Evolutionary conservation across 2,329 filamentous ascomycete genomes (phyloP), one percentile per base, ranked within the genome.

Genomic region (Thelonectria olida): DNA sequence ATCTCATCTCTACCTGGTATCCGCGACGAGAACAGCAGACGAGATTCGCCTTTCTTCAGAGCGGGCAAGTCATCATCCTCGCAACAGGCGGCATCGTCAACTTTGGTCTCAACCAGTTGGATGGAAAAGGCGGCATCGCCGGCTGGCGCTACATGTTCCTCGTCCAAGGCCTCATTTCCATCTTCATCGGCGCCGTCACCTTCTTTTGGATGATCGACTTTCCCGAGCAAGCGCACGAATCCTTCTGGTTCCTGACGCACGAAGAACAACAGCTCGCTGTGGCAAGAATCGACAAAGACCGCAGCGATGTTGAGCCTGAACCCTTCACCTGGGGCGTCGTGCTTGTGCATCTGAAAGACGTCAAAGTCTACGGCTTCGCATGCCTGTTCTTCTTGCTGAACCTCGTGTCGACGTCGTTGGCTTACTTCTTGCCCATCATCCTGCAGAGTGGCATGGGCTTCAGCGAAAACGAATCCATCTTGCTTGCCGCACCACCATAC

Each of bases 151-250:
- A 48, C 31, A 54, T 59, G 42, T 59, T 54, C 25, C 38, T 59
- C 12, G 50, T 59, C 3, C 49, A 59, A 25, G 56, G 56, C 22
- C 3, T 54, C 31, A 49, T 59, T 19, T 25, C 56, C 25, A 49
- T 54, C 22, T 13, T 50, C 4, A 54, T 59, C 45, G 56, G 49
- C 4, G 2, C 42, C 7, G 36, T 38, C 10, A 49, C 50, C 13
- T 59, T 27, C 19, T 59, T 53, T 19, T 49, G 50, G 42, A 53
- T 59, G 42, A 36, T 59, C 13, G 56, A 59, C 20, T 59, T 59
- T 13, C 56, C 56, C 2, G 56, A 59, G 15, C 25, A 25, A 7
- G 50, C 50, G 1, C 49, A 49, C 36, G 38, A 54, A 13, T 54
- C 50, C 7, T 50, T 42, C 13, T 49, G 34, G 34, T 59, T 59